These are phyloP conservation scores for Coprinopsis strossmayeri DNA, from an alignment of 768 basidiomycete species.

Conservation along the genomic window DNA sequence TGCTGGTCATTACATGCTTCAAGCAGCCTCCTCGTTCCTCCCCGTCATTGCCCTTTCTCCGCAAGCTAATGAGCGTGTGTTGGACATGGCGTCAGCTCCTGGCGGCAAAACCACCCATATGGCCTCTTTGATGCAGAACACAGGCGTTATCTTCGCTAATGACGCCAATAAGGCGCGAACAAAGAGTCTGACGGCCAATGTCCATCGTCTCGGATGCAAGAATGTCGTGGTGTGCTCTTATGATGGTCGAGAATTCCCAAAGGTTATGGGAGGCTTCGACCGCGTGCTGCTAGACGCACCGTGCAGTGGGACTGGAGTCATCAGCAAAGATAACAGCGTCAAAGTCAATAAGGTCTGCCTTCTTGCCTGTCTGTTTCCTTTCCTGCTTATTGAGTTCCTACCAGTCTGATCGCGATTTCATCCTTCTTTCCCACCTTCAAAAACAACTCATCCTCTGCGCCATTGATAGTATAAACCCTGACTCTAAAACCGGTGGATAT, in stretches of 20 bases:
- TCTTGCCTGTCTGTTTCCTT: constrained; percentile 8
- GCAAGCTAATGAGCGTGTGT: constrained; percentile 85
- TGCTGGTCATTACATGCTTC: constrained; percentile 98
- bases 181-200: constrained; percentile 94
- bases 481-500: constrained; percentile 87
- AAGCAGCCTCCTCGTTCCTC: constrained; percentile 98
- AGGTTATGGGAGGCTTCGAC: constrained; percentile 98
- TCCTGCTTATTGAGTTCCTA: constrained; percentile 6
- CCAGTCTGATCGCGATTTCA: constrained; percentile 93
- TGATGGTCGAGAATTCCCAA: constrained; percentile 96
- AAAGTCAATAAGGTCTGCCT: constrained; percentile 89
- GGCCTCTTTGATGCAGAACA: constrained; percentile 93
- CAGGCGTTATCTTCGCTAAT: constrained; percentile 96
- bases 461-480: constrained; percentile 89
- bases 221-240: constrained; percentile 97
- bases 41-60: constrained; percentile 95
- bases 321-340: constrained; percentile 95
- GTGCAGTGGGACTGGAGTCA: constrained; percentile 97
- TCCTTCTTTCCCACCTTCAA: constrained; percentile 92
- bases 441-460: constrained; percentile 98
- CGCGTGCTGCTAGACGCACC: constrained; percentile 96
- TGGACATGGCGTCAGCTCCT: constrained; percentile 98
- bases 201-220: constrained; percentile 95
- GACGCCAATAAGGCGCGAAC: constrained; percentile 92
- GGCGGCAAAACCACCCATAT: constrained; percentile 99